Base-by-base conservation (phyloP, 805 yeast species). In the Pachysolen tannophilus region DNA sequence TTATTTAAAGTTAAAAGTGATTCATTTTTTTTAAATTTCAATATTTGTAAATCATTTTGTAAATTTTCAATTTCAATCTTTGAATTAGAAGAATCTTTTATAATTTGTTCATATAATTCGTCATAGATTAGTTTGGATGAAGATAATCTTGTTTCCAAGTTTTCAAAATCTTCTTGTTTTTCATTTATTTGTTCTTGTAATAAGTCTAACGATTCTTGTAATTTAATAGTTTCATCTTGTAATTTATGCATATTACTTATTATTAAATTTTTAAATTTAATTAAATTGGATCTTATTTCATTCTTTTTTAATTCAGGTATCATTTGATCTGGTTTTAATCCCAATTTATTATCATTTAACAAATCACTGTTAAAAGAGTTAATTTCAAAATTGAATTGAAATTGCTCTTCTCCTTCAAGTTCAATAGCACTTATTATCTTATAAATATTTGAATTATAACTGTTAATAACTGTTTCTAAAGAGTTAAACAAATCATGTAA, bases 61-160 rank as follows among this genome's bases (percentile, higher is more conserved):
- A 76, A 53, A 48, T 70, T 69, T 51, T 80, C 88, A 34, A 77
- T 68, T 49, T 81, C 82, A n/a, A 78, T 69, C 35, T 72, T 69
- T 38, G 75, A 70, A 26, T 72, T 57, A 25, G 69, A 61, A 19
- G 69, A 58, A 43, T 75, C 75, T 44, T 72, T 60, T 29, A 65
- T 58, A 74, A 71, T 67, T 29, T 69, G 61, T 43, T 72, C 78
- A 45, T 68, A 69, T 8, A 73, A 56, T 34, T 72, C 75, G 31
- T 78, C 83, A 40, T 71, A 73, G 20, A 64, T 65, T 15, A 69
- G 57, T 46, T 75, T 75, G 19, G 63, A 56, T 15, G 71, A 30
- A 0, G 74, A 59, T 24, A 82, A 60, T 37, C 66, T 66, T 8
- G 77, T 72, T 44, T 79, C 80, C 24, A 79, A 53, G 2, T 66